Evolutionary conservation across 2,329 filamentous ascomycete genomes (phyloP).

Genomic region (Furcasterigmium furcatum): DNA sequence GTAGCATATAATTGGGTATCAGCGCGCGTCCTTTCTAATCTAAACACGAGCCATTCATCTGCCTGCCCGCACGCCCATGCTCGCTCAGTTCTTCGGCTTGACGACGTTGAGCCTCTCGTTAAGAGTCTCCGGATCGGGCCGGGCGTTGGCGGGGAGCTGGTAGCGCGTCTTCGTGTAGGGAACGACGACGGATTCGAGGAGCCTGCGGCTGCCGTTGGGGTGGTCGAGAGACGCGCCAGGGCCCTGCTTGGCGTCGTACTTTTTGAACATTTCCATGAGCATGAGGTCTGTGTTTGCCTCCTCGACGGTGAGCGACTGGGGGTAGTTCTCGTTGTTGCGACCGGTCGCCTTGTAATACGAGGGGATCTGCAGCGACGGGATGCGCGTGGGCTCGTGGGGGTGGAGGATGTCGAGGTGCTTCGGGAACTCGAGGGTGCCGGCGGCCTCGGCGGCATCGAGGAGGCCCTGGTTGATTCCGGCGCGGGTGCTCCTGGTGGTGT

Average conservation of each 20-base stretch:
- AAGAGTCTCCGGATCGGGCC: slow-evolving; percentile 45
- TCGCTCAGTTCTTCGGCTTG: slow-evolving; percentile 28
- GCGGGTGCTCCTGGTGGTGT: slow-evolving; percentile 61
- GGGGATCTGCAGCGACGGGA: slow-evolving; percentile 53
- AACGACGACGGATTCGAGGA: slow-evolving; percentile 52
- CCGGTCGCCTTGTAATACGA: slow-evolving; percentile 58
- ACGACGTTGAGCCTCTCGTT: slow-evolving; percentile 42
- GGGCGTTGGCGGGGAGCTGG: slow-evolving; percentile 29
- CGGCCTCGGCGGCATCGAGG: slow-evolving; percentile 56
- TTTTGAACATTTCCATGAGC: slow-evolving; percentile 55
- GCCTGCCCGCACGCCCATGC: not conserved
- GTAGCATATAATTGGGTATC: not conserved
- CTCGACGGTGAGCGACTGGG: slow-evolving; percentile 44
- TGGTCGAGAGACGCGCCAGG: slow-evolving; percentile 54
- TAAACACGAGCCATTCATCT: not conserved
- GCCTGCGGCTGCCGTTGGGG: slow-evolving; percentile 48
- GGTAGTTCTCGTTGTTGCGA: slow-evolving; percentile 52
- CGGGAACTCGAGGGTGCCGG: slow-evolving; percentile 57
- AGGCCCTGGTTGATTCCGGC: slow-evolving; percentile 52
- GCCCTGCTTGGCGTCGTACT: slow-evolving; percentile 51
- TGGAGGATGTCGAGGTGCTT: slow-evolving; percentile 56
- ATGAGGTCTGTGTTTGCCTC: slow-evolving; percentile 53
- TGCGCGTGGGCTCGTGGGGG: slow-evolving; percentile 51
- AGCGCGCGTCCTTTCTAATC: not conserved
- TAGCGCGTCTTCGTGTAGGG: slow-evolving; percentile 40